Evolutionary conservation across 1,284 basidiomycete species (phyloP).

Genomic region (Phlebopus sp.): DNA sequence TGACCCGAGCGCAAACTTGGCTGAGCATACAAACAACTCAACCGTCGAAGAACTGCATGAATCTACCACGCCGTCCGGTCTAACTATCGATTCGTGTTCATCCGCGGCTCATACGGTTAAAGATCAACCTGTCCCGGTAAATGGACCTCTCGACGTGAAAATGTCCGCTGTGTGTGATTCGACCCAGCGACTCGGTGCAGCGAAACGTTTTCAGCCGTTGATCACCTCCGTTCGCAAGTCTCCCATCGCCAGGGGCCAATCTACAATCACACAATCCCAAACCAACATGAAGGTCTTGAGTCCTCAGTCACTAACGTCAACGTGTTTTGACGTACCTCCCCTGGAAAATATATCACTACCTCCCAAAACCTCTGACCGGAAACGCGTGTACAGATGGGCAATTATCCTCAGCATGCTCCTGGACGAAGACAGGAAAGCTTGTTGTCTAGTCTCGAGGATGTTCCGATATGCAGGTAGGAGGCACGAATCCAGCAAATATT

Average conservation of each 20-base stretch:
- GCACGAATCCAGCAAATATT: neutral
- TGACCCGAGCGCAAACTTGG: neutral
- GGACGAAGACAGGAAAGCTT: constrained; percentile 39
- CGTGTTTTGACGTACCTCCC: constrained; percentile 12
- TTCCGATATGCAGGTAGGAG: constrained; percentile 64
- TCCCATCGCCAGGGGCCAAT: neutral
- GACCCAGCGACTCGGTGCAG: neutral
- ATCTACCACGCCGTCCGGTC: too few relatives aligned
- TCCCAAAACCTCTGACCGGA: constrained; percentile 55
- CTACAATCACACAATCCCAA: neutral
- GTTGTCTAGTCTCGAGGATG: constrained; percentile 51
- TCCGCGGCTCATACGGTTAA: too few relatives aligned
- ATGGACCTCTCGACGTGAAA: constrained; percentile 1
- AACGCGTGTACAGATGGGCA: constrained; percentile 50
- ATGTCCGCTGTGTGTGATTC: constrained; percentile 5
- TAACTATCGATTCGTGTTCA: too few relatives aligned
- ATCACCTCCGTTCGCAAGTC: neutral
- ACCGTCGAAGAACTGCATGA: neutral
- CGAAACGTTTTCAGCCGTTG: constrained; percentile 20
- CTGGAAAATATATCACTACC: constrained; percentile 51
- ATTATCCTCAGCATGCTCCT: constrained; percentile 52
- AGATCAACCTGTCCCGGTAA: too few relatives aligned
- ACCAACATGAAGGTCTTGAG: neutral
- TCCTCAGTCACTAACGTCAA: constrained; percentile 19
- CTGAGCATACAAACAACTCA: neutral